These are phyloP conservation scores for Globisporangium paddicum DNA, from an alignment of 352 stramenopile genomes.

Conservation along the genomic window DNA sequence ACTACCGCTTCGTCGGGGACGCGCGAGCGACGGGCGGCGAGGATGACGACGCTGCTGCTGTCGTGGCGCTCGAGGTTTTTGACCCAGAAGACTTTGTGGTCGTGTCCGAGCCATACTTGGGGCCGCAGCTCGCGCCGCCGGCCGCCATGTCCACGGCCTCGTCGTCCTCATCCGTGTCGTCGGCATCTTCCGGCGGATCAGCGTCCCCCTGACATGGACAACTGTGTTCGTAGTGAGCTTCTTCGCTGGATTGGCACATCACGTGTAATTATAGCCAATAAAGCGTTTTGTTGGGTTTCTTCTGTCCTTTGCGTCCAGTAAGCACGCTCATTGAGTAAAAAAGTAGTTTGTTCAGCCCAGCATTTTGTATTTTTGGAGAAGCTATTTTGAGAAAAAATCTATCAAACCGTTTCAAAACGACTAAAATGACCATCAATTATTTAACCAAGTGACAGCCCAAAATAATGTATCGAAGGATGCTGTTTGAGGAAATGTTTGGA, in stretches of 20 bases:
- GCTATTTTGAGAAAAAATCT: too few species aligned
- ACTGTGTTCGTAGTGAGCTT: too few species aligned
- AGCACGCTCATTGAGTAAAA: too few species aligned
- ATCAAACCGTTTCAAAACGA: too few species aligned
- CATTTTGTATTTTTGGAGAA: too few species aligned
- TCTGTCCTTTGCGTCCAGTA: too few species aligned
- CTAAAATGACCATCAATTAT: too few species aligned
- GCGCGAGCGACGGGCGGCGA: conserved; percentile 1
- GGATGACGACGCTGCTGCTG: background rate
- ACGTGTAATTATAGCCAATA: background rate
- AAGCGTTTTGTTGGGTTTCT: too few species aligned
- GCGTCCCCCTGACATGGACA: background rate
- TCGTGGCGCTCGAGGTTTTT: conserved; percentile 43
- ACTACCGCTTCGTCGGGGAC: conserved; percentile 51
- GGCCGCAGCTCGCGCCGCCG: conserved; percentile 24
- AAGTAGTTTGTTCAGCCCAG: too few species aligned
- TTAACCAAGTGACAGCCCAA: too few species aligned
- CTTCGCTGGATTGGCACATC: background rate
- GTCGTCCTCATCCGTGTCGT: conserved; percentile 4
- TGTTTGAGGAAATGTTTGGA: too few species aligned
- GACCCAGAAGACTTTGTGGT: conserved; percentile 55
- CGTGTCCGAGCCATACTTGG: conserved; percentile 37
- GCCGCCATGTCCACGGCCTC: background rate
- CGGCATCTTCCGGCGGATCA: background rate
- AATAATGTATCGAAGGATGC: too few species aligned